Percentiles rank a stretch among this genome's conserved stretches.
These are phyloP conservation scores for Alternaria atra DNA, from an alignment of 2,329 filamentous ascomycete species.

Conservation along the genomic window DNA sequence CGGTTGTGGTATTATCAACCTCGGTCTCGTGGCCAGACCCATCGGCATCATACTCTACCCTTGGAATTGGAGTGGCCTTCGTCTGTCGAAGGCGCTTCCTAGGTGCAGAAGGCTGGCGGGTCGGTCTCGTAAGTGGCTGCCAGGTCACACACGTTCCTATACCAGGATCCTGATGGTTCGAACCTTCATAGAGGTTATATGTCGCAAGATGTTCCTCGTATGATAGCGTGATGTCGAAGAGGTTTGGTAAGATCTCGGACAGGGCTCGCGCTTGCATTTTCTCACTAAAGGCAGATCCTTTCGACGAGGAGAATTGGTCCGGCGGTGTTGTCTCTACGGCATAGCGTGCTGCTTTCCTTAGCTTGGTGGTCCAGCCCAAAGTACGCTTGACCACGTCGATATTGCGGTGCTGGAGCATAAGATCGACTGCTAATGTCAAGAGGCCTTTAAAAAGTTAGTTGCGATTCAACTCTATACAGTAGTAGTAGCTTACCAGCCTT, in stretches of 20 bases:
- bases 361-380: conserved; percentile 35
- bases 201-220: conserved; percentile 43
- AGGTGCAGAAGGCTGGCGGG: conserved; percentile 13
- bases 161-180: conserved; percentile 26
- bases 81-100: conserved; percentile 24
- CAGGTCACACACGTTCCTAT: conserved; percentile 37
- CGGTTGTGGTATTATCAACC: conserved; percentile 24
- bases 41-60: conserved; percentile 10
- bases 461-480: not conserved
- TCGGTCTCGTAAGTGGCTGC: conserved; percentile 31
- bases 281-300: conserved; percentile 30
- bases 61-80: not conserved
- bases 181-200: conserved; percentile 36
- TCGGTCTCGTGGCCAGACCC: conserved; percentile 34
- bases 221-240: conserved; percentile 40
- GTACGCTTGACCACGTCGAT: conserved; percentile 35
- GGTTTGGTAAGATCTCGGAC: conserved; percentile 34
- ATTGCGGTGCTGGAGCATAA: conserved; percentile 42
- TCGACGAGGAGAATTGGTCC: conserved; percentile 41
- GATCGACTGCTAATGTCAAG: conserved; percentile 35
- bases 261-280: conserved; percentile 40
- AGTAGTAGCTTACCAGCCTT: conserved; percentile 29
- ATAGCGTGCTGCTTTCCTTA: conserved; percentile 32
- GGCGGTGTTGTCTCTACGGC: conserved; percentile 30
- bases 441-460: conserved; percentile 31